phyloP scores from a whole-genome alignment of 2,329 filamentous ascomycete species.

The Ambrosiella cleistominuta region DNA sequence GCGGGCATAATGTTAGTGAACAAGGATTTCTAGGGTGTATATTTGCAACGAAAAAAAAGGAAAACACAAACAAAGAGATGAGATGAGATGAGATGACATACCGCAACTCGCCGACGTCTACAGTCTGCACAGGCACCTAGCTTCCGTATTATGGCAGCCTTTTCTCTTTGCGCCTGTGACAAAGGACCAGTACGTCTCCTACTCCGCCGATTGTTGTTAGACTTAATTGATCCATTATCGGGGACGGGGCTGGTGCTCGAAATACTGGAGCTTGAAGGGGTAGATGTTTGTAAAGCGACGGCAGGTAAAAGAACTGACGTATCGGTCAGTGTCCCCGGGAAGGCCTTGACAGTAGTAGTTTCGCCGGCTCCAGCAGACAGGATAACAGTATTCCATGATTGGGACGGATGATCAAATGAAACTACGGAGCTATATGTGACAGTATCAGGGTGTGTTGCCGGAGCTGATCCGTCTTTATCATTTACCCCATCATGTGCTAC shows the following conservation, averaged over 20 bases:
- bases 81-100: slow-evolving; percentile 23
- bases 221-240: slow-evolving; percentile 36
- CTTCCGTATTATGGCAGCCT: slow-evolving; percentile 41
- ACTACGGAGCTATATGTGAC: too few species aligned
- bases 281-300: slow-evolving; percentile 27
- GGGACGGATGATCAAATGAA: too few species aligned
- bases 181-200: slow-evolving; percentile 42
- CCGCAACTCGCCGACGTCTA: slow-evolving; percentile 37
- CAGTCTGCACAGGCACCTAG: slow-evolving; percentile 40
- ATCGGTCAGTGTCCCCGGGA: too few species aligned
- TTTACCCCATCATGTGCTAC: too few species aligned
- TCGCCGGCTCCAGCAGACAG: too few species aligned
- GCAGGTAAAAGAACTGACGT: neutral
- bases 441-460: too few species aligned
- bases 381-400: too few species aligned
- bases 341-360: too few species aligned
- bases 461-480: too few species aligned
- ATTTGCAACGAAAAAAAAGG: neutral
- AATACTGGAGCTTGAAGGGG: slow-evolving; percentile 31
- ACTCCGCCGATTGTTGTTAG: slow-evolving; percentile 35
- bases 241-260: slow-evolving; percentile 27
- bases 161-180: slow-evolving; percentile 39
- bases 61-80: neutral
- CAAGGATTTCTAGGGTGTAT: neutral
- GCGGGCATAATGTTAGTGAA: slow-evolving; percentile 11